Evolutionary conservation across 495 filamentous ascomycete genomes (phyloP).

Genomic region (Xylaria cubensis): DNA sequence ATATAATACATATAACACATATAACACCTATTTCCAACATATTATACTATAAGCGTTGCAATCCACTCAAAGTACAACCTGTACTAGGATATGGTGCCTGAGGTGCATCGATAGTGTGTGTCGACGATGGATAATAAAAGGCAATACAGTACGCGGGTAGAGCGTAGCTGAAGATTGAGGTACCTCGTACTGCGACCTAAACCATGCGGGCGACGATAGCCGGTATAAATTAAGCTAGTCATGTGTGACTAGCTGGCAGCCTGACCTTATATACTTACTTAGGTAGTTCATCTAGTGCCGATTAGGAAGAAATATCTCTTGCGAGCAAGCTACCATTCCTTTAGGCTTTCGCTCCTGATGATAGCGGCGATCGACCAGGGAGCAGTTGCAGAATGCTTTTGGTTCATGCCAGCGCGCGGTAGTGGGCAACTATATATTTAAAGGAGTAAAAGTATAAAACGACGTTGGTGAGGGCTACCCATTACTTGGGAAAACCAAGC

Average conservation of each 20-base stretch:
- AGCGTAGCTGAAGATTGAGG: slow-evolving; percentile 12
- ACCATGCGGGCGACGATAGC: slow-evolving; percentile 21
- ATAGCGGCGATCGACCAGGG: slow-evolving; percentile 17
- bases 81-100: not conserved
- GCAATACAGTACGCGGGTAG: not conserved
- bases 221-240: slow-evolving; percentile 27
- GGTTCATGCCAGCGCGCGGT: not conserved
- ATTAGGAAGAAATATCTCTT: slow-evolving; percentile 17
- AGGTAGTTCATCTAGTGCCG: slow-evolving; percentile 2
- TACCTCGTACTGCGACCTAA: not conserved
- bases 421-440: no score
- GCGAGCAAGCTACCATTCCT: not conserved
- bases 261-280: not conserved
- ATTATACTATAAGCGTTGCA: not conserved
- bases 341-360: not conserved
- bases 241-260: slow-evolving; percentile 5
- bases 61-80: not conserved
- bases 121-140: not conserved
- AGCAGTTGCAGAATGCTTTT: not conserved
- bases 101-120: slow-evolving; percentile 17
- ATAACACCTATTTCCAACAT: slow-evolving; percentile 3
- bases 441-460: not conserved
- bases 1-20: not conserved
- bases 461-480: not conserved
- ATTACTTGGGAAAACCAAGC: not conserved